phyloP scores from a whole-genome alignment of 2,329 filamentous ascomycete genomes.

The Phialocephala subalpina region DNA sequence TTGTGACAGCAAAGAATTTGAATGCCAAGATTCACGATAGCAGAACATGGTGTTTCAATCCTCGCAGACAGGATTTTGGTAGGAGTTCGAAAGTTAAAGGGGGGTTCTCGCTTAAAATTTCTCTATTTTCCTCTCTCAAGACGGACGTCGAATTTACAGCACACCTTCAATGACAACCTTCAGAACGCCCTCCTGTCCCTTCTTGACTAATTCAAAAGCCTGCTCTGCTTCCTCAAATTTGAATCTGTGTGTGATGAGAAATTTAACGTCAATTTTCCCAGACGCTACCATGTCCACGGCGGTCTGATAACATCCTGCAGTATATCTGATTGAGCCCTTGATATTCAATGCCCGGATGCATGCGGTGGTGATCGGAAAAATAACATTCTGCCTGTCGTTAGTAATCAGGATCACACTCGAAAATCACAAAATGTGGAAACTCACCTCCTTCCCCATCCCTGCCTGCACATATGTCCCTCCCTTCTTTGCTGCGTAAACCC shows the following conservation, averaged over 20 bases:
- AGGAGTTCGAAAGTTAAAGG: background rate
- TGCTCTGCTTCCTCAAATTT: constrained; percentile 56
- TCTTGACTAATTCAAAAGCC: constrained; percentile 55
- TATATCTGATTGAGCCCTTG: constrained; percentile 61
- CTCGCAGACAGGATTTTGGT: background rate
- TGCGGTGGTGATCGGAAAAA: constrained; percentile 59
- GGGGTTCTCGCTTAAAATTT: background rate
- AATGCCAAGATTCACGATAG: background rate
- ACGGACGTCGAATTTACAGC: constrained; percentile 3
- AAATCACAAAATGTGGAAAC: background rate
- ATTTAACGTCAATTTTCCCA: constrained; percentile 38
- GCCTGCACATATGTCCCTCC: constrained; percentile 9
- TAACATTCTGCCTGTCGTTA: constrained; percentile 41
- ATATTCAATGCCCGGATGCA: constrained; percentile 57
- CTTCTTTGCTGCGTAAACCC: constrained; percentile 4
- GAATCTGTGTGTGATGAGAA: constrained; percentile 49
- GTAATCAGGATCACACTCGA: background rate
- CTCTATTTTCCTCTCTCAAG: background rate
- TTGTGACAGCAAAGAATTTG: background rate
- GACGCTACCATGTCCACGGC: constrained; percentile 54
- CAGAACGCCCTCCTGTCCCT: constrained; percentile 48
- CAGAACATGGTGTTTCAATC: background rate
- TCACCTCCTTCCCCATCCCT: constrained; percentile 7
- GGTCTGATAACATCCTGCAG: constrained; percentile 54
- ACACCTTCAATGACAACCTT: constrained; percentile 55